Conservation (phyloP, 495 filamentous ascomycete genomes). For the Aspergillus funiculosus region DNA sequence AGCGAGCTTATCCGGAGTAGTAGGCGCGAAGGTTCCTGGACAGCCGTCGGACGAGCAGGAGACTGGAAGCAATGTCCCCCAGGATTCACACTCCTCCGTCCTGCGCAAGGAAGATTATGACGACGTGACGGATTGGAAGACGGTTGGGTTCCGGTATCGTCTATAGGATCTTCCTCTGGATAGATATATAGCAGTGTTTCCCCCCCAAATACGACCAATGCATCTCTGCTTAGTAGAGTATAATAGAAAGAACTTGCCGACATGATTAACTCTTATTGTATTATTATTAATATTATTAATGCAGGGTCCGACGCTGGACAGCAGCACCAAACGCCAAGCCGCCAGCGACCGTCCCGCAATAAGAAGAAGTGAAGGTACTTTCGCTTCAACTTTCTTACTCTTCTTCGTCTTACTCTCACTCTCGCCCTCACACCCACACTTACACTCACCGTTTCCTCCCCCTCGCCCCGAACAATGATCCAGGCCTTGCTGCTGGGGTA, state of each 20-base stretch:
- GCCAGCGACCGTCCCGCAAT: conserved; percentile 26
- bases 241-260: too few species aligned
- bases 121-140: conserved; percentile 51
- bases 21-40: conserved; percentile 34
- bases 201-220: too few species aligned
- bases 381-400: conserved; percentile 30
- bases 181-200: too few species aligned
- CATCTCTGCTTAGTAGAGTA: too few species aligned
- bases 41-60: conserved; percentile 12
- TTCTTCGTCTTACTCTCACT: conserved; percentile 34
- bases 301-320: conserved; percentile 6
- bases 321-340: conserved; percentile 32
- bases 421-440: conserved; percentile 2
- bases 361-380: too few species aligned
- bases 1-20: conserved; percentile 34
- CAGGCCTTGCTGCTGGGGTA: conserved; percentile 35
- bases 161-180: conserved; percentile 9
- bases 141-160: conserved; percentile 47
- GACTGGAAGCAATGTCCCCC: too few species aligned
- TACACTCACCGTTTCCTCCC: conserved; percentile 7
- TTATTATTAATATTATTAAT: conserved; percentile 8
- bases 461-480: conserved; percentile 36
- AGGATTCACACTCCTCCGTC: too few species aligned
- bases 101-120: conserved; percentile 40
- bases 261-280: not conserved